Evolutionary conservation across 1,139 yeast genomes (phyloP), one percentile per base, ranked within the genome.

Genomic region (Zygoascus meyerae): DNA sequence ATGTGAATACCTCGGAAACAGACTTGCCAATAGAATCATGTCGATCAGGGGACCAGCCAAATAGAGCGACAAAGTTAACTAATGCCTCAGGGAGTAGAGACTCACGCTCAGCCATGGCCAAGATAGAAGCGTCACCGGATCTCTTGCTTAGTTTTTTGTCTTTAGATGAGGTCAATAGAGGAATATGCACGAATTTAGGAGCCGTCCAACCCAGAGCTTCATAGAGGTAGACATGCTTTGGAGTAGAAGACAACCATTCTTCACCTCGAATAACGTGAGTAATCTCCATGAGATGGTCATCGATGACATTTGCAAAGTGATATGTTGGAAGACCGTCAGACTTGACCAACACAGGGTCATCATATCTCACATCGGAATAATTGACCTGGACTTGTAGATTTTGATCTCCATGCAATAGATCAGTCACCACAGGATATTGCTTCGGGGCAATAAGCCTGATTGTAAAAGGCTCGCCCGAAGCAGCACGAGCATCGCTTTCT

Each of bases 211-310:
- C 92, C 62, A 92, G 83, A 0, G 97, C 95, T 16, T 74, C 59
- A 61, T 92, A 94, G 49, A 92, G 66, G 0, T 96, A 94, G 41
- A 87, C 73, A 61, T 92, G 99, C 56, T 90, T 92, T 2, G 97
- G 96, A 0, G 98, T 92, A 0, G 97, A 86, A 1, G 95, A 83
- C 8, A 92, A 70, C 99, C 99, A 94, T 64, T 92, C 97, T 61
- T 92, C 98, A 33, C 99, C 99, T 53, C 99, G 73, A 9, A 92
- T 80, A 8, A 92, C 98, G 64, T 94, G 97, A 0, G 97, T 86
- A 37, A 92, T 85, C 42, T 78, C 66, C 98, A 92, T 94, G 44
- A 85, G 67, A 63, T 90, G 95, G 63, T 92, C 99, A 61, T 92
- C 99, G 2, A 92, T 79, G 1, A 92, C 96, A 59, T 87, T 90